Percentiles rank a stretch among this genome's conserved stretches.
phyloP scores from a whole-genome alignment of 768 basidiomycete genomes.

The Mrakia frigida region DNA sequence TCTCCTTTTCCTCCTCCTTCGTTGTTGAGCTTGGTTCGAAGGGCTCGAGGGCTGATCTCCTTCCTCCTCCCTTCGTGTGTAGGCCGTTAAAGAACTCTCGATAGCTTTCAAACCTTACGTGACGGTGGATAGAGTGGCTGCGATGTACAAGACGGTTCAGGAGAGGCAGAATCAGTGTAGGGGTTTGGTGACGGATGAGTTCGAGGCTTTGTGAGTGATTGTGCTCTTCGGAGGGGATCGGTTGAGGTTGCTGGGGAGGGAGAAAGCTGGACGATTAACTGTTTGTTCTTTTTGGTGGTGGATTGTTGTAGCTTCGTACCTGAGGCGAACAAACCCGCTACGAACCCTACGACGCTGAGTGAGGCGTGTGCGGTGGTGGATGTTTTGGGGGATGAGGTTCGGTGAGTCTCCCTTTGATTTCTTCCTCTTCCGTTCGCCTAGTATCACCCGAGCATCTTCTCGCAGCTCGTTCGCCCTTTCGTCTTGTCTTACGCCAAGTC shows the following conservation, averaged over 20 bases:
- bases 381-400: conserved; percentile 77
- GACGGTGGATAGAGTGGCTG: conserved; percentile 67
- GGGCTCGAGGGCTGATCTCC: neutral
- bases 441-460: neutral
- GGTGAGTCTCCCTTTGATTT: conserved; percentile 45
- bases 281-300: too few species aligned
- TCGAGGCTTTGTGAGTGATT: conserved; percentile 79
- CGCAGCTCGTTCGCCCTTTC: too few species aligned
- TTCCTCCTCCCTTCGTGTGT: conserved; percentile 10
- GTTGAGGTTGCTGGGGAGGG: too few species aligned
- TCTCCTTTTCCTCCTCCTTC: neutral
- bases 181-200: conserved; percentile 75
- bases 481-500: too few species aligned
- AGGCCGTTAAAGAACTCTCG: conserved; percentile 86
- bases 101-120: conserved; percentile 72
- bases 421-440: neutral
- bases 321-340: conserved; percentile 57
- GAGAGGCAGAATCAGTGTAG: conserved; percentile 78
- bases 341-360: conserved; percentile 60
- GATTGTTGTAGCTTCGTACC: conserved; percentile 83
- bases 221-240: too few species aligned
- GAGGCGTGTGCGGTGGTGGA: conserved; percentile 88
- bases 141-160: conserved; percentile 72
- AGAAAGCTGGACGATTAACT: too few species aligned
- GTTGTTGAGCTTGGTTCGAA: neutral